Percentiles rank a stretch among this genome's conserved stretches.
Conservation (phyloP, 306 rosid genomes). For the Aeschynomene evenia region DNA sequence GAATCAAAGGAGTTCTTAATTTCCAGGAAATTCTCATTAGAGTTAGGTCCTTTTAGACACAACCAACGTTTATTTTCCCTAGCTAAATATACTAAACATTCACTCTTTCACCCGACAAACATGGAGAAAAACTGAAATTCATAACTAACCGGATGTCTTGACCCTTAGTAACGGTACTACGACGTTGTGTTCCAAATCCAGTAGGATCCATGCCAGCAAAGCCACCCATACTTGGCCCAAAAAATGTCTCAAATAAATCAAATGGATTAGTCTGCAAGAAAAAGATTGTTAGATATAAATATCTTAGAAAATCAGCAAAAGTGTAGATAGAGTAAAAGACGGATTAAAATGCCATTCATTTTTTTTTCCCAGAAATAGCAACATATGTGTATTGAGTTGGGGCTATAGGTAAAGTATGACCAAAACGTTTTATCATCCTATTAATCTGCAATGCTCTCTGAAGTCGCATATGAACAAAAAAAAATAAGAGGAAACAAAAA, state of each 20-base stretch:
- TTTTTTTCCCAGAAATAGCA: conserved; percentile 16
- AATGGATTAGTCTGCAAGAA: conserved; percentile 88
- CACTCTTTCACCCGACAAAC: conserved; percentile 18
- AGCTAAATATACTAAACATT: conserved; percentile 19
- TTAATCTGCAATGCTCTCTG: background rate
- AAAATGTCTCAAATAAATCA: conserved; percentile 96
- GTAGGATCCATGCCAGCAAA: conserved; percentile 76
- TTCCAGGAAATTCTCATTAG: conserved; percentile 18
- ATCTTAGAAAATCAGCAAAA: conserved; percentile 9
- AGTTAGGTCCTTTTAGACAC: conserved; percentile 10
- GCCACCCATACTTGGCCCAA: conserved; percentile 87
- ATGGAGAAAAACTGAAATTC: conserved; percentile 7
- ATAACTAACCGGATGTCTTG: conserved; percentile 88
- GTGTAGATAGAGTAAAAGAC: conserved; percentile 20
- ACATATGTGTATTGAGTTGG: background rate
- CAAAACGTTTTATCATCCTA: background rate
- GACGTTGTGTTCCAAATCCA: conserved; percentile 80
- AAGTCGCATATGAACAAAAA: conserved; percentile 1
- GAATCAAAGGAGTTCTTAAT: conserved; percentile 39
- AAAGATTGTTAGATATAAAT: conserved; percentile 6
- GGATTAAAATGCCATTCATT: conserved; percentile 17
- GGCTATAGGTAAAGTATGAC: background rate
- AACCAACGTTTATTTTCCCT: background rate
- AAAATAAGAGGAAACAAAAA: background rate
- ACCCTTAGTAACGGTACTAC: conserved; percentile 90